Percentiles rank a stretch among this genome's conserved stretches.
Evolutionary conservation across 169 alveolate species (phyloP).

Genomic region (Cystoisospora suis): DNA sequence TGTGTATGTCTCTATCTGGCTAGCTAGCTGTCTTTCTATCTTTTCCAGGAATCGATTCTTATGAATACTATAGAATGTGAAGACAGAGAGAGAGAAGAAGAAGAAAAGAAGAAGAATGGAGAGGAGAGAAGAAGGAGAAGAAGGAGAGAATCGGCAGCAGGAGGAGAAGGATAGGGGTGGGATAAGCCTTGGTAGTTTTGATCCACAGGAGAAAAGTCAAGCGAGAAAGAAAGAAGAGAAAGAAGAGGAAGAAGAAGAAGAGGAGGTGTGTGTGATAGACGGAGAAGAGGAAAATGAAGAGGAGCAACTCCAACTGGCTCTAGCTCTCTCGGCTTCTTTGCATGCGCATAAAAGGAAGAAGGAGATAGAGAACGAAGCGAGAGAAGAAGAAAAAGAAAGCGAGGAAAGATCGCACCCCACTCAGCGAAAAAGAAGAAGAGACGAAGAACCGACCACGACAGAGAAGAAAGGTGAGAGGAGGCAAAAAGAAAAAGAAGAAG

Average conservation of each 20-base stretch:
- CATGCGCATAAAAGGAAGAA: background rate
- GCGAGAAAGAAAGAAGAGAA: too few species aligned
- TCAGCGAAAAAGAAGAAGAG: background rate
- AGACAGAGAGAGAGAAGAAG: too few species aligned
- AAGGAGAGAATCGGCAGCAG: too few species aligned
- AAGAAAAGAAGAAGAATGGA: too few species aligned
- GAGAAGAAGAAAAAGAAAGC: background rate
- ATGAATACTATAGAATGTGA: too few species aligned
- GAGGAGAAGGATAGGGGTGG: too few species aligned
- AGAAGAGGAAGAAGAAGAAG: background rate
- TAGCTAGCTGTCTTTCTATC: too few species aligned
- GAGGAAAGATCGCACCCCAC: background rate
- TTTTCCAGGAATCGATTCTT: too few species aligned
- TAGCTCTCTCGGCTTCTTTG: background rate
- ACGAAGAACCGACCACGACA: background rate
- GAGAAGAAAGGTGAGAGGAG: background rate
- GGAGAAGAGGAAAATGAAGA: slow-evolving; percentile 22
- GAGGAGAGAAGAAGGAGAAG: too few species aligned
- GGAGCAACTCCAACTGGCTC: slow-evolving; percentile 1
- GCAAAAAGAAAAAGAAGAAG: background rate
- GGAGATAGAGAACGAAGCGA: background rate
- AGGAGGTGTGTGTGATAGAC: background rate
- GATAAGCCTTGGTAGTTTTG: too few species aligned
- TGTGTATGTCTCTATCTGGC: too few species aligned
- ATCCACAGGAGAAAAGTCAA: too few species aligned